Conservation (phyloP, 305 asterid genomes). For the Fraxinus nigra region DNA sequence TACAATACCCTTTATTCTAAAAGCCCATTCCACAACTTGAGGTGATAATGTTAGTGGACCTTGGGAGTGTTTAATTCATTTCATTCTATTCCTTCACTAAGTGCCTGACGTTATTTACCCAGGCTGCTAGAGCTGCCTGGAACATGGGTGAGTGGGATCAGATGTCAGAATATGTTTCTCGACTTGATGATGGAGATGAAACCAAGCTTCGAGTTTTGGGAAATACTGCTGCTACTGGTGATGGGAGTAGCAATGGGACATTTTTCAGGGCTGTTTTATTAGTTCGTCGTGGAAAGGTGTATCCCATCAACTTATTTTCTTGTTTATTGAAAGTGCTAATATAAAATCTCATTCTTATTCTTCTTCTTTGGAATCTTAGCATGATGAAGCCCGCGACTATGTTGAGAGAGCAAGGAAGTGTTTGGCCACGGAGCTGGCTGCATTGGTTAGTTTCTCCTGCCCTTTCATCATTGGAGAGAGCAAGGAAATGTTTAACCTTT, state of each 20-base stretch:
- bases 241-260: conserved; percentile 94
- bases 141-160: conserved; percentile 99
- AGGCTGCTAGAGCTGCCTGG: conserved; percentile 99
- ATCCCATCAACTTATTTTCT: conserved; percentile 12
- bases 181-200: conserved; percentile 98
- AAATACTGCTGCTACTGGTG: conserved; percentile 92
- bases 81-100: conserved; percentile 15
- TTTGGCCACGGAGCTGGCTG: conserved; percentile 98
- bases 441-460: conserved; percentile 67
- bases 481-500: not conserved
- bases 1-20: not conserved
- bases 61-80: not conserved
- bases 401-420: conserved; percentile 97
- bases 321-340: conserved; percentile 10
- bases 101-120: conserved; percentile 24
- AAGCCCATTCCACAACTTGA: not conserved
- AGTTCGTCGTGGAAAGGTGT: conserved; percentile 92
- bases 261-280: conserved; percentile 86
- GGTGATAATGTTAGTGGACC: conserved; percentile 6
- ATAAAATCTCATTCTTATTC: conserved; percentile 22
- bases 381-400: conserved; percentile 94
- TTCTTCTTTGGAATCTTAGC: conserved; percentile 41
- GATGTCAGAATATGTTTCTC: conserved; percentile 96
- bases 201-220: conserved; percentile 88
- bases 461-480: conserved; percentile 4